Percentiles rank a stretch among this genome's conserved stretches.
Evolutionary conservation across 2,329 filamentous ascomycete genomes (phyloP).

Genomic region (Alternaria brassicicola): DNA sequence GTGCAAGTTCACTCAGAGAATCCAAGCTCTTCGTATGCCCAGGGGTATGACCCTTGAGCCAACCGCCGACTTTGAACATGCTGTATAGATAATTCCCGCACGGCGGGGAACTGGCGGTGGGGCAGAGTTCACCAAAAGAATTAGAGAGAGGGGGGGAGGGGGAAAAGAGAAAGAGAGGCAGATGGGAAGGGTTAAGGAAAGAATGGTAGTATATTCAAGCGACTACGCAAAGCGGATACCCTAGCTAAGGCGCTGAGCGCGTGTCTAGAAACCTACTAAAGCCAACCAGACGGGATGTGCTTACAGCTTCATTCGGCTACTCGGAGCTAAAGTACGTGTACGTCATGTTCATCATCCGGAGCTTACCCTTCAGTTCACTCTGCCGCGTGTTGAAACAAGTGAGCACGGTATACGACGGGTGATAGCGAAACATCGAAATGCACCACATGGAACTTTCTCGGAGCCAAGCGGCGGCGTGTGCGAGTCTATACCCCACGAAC

Average conservation of each 20-base stretch:
- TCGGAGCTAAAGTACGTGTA: slow-evolving; percentile 24
- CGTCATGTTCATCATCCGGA: slow-evolving; percentile 19
- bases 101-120: neutral
- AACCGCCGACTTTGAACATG: slow-evolving; percentile 48
- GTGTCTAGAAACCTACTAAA: slow-evolving; percentile 9
- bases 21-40: slow-evolving; percentile 62
- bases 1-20: slow-evolving; percentile 62
- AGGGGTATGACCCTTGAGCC: slow-evolving; percentile 43
- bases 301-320: slow-evolving; percentile 22
- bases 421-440: neutral
- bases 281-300: slow-evolving; percentile 11
- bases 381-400: neutral
- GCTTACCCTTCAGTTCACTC: slow-evolving; percentile 2
- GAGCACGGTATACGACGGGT: neutral
- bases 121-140: neutral
- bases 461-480: slow-evolving; percentile 4
- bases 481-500: slow-evolving; percentile 11
- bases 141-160: neutral
- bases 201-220: neutral
- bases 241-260: slow-evolving; percentile 6
- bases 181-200: neutral
- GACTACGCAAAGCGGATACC: neutral
- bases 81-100: slow-evolving; percentile 1
- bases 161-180: neutral
- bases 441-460: neutral